These are phyloP conservation scores for Pyrenochaeta sp. DNA, from an alignment of 2,329 filamentous ascomycete genomes.

Conservation along the genomic window DNA sequence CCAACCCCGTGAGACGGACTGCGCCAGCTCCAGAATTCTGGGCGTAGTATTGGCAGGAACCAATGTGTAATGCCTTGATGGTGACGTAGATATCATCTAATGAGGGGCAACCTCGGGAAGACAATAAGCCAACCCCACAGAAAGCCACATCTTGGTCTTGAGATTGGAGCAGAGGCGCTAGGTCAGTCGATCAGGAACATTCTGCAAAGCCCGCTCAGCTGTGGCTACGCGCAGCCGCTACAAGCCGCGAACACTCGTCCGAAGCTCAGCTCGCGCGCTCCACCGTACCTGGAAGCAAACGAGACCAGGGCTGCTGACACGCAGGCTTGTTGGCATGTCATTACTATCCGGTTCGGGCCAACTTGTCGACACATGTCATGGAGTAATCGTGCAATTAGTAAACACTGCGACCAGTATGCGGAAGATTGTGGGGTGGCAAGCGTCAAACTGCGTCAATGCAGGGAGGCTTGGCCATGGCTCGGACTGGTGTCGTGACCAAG, in stretches of 20 bases:
- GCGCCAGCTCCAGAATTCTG: background rate
- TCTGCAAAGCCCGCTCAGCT: constrained; percentile 2
- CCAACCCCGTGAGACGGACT: constrained; percentile 2
- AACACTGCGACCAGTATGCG: background rate
- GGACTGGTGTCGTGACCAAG: background rate
- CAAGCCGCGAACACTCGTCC: background rate
- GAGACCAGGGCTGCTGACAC: constrained; percentile 1
- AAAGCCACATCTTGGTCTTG: background rate
- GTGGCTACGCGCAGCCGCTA: background rate
- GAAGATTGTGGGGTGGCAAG: too few relatives aligned
- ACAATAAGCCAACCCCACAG: background rate
- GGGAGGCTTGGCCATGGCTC: too few relatives aligned
- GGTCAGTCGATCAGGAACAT: constrained; percentile 17
- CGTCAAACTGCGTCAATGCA: too few relatives aligned
- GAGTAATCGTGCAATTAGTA: background rate
- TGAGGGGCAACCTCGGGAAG: constrained; percentile 4
- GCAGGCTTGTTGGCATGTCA: constrained; percentile 8
- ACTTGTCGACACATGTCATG: constrained; percentile 7
- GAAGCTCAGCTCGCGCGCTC: background rate
- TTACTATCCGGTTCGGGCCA: constrained; percentile 12
- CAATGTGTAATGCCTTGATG: background rate
- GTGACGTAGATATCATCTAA: constrained; percentile 4
- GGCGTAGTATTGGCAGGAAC: background rate
- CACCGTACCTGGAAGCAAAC: background rate
- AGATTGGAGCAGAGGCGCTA: background rate